Percentiles rank a stretch among this genome's conserved stretches.
These are phyloP conservation scores for Botrytis cinerea DNA, from an alignment of 2,329 filamentous ascomycete species.

Conservation along the genomic window DNA sequence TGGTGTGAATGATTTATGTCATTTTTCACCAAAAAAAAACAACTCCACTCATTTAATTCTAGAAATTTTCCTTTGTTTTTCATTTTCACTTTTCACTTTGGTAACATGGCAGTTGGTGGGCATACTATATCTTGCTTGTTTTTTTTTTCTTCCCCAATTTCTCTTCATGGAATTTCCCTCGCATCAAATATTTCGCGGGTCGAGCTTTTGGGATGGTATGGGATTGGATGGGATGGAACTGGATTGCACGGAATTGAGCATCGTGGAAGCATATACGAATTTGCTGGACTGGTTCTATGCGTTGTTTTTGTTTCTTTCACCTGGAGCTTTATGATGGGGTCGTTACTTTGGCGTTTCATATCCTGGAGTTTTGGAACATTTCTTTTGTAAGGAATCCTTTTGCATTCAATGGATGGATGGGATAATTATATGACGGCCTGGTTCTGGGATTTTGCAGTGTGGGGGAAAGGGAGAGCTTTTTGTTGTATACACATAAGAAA, in stretches of 20 bases:
- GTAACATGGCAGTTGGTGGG: background rate
- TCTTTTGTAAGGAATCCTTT: background rate
- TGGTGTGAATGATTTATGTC: background rate
- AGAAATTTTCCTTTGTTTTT: constrained; percentile 1
- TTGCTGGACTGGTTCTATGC: constrained; percentile 13
- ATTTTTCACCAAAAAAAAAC: background rate
- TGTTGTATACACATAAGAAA: constrained; percentile 1
- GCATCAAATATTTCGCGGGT: constrained; percentile 17
- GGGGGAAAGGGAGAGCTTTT: background rate
- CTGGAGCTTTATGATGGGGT: constrained; percentile 6
- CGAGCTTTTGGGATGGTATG: constrained; percentile 14
- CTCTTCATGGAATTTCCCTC: background rate
- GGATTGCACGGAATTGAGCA: constrained; percentile 4
- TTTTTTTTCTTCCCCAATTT: background rate
- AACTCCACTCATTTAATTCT: constrained; percentile 15
- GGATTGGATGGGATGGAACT: constrained; percentile 8
- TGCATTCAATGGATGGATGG: constrained; percentile 17
- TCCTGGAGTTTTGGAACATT: background rate
- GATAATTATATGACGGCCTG: constrained; percentile 13
- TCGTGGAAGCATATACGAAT: constrained; percentile 10
- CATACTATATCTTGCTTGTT: background rate
- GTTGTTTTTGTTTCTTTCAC: constrained; percentile 11
- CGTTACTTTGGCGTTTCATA: constrained; percentile 13
- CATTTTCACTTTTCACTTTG: background rate
- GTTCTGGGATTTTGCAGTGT: background rate